Evolutionary conservation across 345 rosid species (phyloP).

Genomic region (Turnera subulata): DNA sequence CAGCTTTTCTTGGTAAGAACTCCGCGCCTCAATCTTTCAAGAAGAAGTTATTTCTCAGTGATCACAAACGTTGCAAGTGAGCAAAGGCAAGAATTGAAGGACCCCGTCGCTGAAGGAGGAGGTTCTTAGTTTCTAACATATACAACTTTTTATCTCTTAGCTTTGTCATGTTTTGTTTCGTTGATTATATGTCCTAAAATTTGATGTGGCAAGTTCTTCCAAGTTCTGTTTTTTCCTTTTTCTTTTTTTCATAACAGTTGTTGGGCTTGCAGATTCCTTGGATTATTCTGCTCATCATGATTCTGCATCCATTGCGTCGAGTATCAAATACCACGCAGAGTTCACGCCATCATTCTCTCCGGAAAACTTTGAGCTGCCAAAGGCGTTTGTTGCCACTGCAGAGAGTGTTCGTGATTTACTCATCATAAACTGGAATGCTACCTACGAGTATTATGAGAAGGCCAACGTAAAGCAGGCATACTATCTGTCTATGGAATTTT

Average conservation of each 20-base stretch:
- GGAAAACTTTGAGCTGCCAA: constrained; percentile 45
- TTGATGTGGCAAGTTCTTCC: background rate
- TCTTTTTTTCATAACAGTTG: background rate
- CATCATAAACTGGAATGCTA: constrained; percentile 55
- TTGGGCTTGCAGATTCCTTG: constrained; percentile 26
- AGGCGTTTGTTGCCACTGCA: constrained; percentile 50
- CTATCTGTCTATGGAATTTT: constrained; percentile 59
- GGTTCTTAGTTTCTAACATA: too few species aligned
- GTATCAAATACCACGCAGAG: constrained; percentile 53
- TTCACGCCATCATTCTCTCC: constrained; percentile 53
- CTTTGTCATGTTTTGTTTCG: background rate
- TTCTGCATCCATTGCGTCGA: constrained; percentile 39
- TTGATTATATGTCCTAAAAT: too few species aligned
- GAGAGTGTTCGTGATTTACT: constrained; percentile 47
- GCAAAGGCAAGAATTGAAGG: constrained; percentile 32
- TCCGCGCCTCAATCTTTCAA: constrained; percentile 20
- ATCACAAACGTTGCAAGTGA: constrained; percentile 38
- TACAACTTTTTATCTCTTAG: too few species aligned
- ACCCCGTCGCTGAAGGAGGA: constrained; percentile 28
- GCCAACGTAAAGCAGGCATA: constrained; percentile 49
- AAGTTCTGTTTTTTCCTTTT: background rate
- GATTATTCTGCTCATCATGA: constrained; percentile 27
- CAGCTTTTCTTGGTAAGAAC: constrained; percentile 25
- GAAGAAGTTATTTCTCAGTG: constrained; percentile 19
- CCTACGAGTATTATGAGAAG: constrained; percentile 39